Percentiles rank a stretch among this genome's conserved stretches.
Evolutionary conservation across 306 rosid genomes (phyloP).

Genomic region (Alnus glutinosa): DNA sequence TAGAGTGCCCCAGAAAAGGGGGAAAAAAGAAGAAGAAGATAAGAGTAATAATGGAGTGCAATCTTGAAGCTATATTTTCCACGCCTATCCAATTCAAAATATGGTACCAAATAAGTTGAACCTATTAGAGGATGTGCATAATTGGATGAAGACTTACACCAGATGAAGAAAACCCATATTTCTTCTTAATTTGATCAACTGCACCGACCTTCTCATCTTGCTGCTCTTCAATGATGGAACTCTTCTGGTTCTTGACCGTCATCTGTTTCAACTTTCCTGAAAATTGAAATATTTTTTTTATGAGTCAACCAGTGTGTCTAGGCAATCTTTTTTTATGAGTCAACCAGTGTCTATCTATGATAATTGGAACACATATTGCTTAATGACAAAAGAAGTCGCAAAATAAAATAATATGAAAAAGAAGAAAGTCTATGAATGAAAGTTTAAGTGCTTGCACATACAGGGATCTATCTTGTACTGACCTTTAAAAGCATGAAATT

Average conservation of each 20-base stretch:
- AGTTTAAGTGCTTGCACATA: neutral
- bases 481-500: conserved; percentile 77
- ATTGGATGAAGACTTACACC: conserved; percentile 45
- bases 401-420: neutral
- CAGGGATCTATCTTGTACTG: conserved; percentile 14
- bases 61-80: neutral
- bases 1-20: neutral
- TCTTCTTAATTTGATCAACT: conserved; percentile 75
- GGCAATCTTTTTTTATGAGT: conserved; percentile 4
- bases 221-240: conserved; percentile 55
- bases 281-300: conserved; percentile 19
- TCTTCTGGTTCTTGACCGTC: conserved; percentile 57
- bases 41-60: neutral
- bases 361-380: neutral
- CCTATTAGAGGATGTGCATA: neutral
- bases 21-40: neutral
- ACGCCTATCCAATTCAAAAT: neutral
- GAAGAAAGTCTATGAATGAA: neutral
- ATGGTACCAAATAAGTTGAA: conserved; percentile 7
- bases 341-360: neutral
- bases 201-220: conserved; percentile 51
- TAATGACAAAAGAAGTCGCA: neutral
- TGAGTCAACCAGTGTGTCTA: conserved; percentile 16
- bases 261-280: conserved; percentile 81
- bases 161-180: conserved; percentile 67